Conservation (phyloP, 306 rosid species). For the Prunus persica region Prunus_persica_NCBIv2 NC_034015.1:13315001-13315500, state of each 20-base stretch:
- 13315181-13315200: background rate
- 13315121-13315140: background rate
- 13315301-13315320: slow-evolving; percentile 1
- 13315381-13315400: slow-evolving; percentile 94
- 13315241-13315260: background rate
- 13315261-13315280: background rate
- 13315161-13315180: background rate
- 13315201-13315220: background rate
- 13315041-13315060: background rate
- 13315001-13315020: slow-evolving; percentile 11
- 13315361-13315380: slow-evolving; percentile 89
- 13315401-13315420: slow-evolving; percentile 94
- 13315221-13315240: background rate
- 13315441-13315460: background rate
- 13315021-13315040: background rate
- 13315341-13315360: slow-evolving; percentile 90
- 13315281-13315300: background rate
- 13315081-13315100: background rate
- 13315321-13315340: slow-evolving; percentile 38
- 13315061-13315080: background rate
- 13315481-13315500: slow-evolving; percentile 44
- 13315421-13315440: slow-evolving; percentile 13
- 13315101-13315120: background rate
- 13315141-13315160: background rate
- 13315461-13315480: slow-evolving; percentile 9